phyloP scores from a whole-genome alignment of 345 rosid species.

The Populus ilicifolia region DNA sequence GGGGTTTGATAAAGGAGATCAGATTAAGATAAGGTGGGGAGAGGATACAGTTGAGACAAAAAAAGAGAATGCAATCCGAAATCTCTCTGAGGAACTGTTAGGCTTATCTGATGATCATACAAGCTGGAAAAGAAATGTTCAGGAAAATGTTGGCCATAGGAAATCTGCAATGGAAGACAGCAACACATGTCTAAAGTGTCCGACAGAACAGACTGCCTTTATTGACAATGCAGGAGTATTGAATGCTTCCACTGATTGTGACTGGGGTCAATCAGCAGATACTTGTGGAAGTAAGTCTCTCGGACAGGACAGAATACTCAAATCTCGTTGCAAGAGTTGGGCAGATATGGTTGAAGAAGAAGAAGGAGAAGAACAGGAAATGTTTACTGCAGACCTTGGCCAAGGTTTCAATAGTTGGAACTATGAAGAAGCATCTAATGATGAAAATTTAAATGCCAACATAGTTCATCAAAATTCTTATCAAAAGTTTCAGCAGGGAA shows the following conservation, averaged over 20 bases:
- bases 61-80: conserved; percentile 4
- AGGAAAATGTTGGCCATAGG: conserved; percentile 7
- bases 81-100: conserved; percentile 15
- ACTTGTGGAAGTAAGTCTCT: background rate
- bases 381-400: too few relatives aligned
- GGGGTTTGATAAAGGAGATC: conserved; percentile 7
- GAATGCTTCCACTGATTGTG: too few relatives aligned
- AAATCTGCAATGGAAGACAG: too few relatives aligned
- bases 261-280: background rate
- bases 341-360: conserved; percentile 85
- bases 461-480: conserved; percentile 19
- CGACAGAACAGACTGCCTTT: too few relatives aligned
- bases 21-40: conserved; percentile 22
- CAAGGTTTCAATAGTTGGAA: conserved; percentile 5
- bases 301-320: background rate
- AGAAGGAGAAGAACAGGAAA: conserved; percentile 17
- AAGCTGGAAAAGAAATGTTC: background rate
- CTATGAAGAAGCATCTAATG: conserved; percentile 21
- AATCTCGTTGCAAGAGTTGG: conserved; percentile 49
- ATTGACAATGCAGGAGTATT: too few relatives aligned
- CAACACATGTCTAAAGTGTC: too few relatives aligned
- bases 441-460: conserved; percentile 48
- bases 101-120: conserved; percentile 6
- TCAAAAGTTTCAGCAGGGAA: conserved; percentile 19
- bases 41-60: conserved; percentile 11